phyloP scores from a whole-genome alignment of 768 basidiomycete species.

The Tephrocybe sp. region DNA sequence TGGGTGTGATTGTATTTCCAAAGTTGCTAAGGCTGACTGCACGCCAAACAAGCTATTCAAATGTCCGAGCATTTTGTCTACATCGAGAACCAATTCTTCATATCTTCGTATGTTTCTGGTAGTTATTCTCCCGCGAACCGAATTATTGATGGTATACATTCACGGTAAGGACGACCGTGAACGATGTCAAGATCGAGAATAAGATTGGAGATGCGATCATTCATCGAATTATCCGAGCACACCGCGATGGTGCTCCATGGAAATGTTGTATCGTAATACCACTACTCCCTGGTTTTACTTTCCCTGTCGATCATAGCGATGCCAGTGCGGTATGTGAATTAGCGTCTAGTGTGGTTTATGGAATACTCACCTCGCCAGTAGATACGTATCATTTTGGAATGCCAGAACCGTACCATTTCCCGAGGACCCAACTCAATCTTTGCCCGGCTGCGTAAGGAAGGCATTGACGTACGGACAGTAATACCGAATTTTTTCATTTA shows the following conservation, averaged over 20 bases:
- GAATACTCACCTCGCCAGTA: constrained; percentile 24
- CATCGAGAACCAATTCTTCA: constrained; percentile 95
- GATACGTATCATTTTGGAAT: constrained; percentile 94
- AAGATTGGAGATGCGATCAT: constrained; percentile 93
- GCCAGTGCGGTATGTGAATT: constrained; percentile 74
- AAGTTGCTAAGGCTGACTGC: not conserved
- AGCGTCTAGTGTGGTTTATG: not conserved
- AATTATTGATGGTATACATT: constrained; percentile 9
- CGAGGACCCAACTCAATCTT: constrained; percentile 93
- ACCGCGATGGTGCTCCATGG: constrained; percentile 80
- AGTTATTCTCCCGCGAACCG: not conserved
- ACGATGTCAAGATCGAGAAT: constrained; percentile 87
- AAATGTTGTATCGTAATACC: constrained; percentile 92
- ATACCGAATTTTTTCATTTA: constrained; percentile 1
- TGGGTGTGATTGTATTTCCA: constrained; percentile 26
- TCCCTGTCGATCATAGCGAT: constrained; percentile 88
- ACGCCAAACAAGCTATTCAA: constrained; percentile 69
- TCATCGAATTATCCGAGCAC: constrained; percentile 84
- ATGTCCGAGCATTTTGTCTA: constrained; percentile 97
- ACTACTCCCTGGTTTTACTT: constrained; percentile 88
- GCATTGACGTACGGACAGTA: constrained; percentile 69
- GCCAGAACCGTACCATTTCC: constrained; percentile 86
- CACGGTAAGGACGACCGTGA: constrained; percentile 66
- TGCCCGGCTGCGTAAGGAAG: constrained; percentile 76
- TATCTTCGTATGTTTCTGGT: constrained; percentile 66